Base-by-base conservation (phyloP, 805 yeast genomes). In the Metschnikowia aberdeeniae region DNA sequence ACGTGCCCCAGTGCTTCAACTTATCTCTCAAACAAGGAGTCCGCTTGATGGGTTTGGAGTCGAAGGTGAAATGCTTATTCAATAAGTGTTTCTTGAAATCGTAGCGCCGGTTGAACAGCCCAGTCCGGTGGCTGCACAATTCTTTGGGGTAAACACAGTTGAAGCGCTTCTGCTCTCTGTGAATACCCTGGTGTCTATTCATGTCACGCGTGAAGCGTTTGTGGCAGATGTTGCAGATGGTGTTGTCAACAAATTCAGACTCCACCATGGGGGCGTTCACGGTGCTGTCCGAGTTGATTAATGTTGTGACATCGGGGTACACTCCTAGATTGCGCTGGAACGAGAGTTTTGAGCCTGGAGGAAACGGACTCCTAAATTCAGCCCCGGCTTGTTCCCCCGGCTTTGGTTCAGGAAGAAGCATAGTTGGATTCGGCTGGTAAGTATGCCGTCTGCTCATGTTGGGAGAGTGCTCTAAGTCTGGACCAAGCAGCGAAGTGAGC, bases 1-100 rank as follows among this genome's bases (percentile, higher is more conserved):
- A 82, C 2, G 71, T 62, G 1, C 88, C 87, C 55, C 60, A 56
- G 50, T 70, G 70, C 24, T 62, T 59, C 19, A 81, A 63, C 56
- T 81, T 81, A 44, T 78, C 82, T 42, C 68, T 70, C 45, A 82
- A 61, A 45, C 77, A 79, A 47, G 76, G 77, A 44, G 71, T 60
- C 34, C 68, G 66, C 42, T 72, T 71, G 9, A 72, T 70, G 31
- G 62, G 57, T 4, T 67, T 65, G 46, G 77, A 68, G 51, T 78
- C 82, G 57, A 80, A 81, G 38, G 58, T 59, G 57, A 82, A 82
- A 52, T 82, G 88, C 42, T 75, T 67, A 56, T 81, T 82, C 34
- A 82, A 62, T 43, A 82, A 60, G 56, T 82, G 88, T 56, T 82
- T 82, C 56, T 82, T 82, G 67, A 68, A 80, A 58, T 82, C 88